Evolutionary conservation across 306 rosid genomes (phyloP).

Genomic region (Cucurbita maxima): DNA sequence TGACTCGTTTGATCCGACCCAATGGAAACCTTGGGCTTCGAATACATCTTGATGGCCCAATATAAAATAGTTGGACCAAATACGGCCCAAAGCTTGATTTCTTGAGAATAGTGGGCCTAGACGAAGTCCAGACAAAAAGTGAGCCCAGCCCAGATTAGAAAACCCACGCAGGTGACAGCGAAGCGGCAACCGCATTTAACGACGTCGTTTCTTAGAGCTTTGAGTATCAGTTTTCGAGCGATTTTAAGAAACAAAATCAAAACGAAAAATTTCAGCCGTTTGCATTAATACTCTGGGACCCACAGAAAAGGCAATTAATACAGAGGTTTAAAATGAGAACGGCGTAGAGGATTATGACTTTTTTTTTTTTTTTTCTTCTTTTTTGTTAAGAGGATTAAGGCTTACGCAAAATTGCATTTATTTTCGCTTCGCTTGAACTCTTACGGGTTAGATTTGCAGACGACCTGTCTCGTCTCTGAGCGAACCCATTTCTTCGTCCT

Average conservation of each 20-base stretch:
- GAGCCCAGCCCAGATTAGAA: background rate
- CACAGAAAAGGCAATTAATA: background rate
- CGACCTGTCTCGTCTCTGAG: slow-evolving; percentile 43
- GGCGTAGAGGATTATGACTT: background rate
- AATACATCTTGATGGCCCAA: background rate
- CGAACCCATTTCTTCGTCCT: slow-evolving; percentile 17
- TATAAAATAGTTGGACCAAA: background rate
- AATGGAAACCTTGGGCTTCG: background rate
- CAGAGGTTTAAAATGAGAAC: background rate
- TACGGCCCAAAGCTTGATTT: background rate
- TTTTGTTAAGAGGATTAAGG: background rate
- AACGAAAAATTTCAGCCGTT: background rate
- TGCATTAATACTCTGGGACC: background rate
- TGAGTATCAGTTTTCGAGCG: background rate
- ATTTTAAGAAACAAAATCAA: background rate
- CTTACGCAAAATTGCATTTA: slow-evolving; percentile 8
- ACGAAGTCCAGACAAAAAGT: background rate
- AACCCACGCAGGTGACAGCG: background rate
- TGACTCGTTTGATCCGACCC: no score
- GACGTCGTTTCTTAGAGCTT: background rate
- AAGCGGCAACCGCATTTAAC: background rate
- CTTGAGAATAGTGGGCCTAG: background rate
- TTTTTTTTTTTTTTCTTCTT: background rate
- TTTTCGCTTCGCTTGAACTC: slow-evolving; percentile 8
- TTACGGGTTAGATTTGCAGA: slow-evolving; percentile 18